Base-by-base conservation (phyloP, 1,139 yeast species). In the Taphrina flavorubra region DNA sequence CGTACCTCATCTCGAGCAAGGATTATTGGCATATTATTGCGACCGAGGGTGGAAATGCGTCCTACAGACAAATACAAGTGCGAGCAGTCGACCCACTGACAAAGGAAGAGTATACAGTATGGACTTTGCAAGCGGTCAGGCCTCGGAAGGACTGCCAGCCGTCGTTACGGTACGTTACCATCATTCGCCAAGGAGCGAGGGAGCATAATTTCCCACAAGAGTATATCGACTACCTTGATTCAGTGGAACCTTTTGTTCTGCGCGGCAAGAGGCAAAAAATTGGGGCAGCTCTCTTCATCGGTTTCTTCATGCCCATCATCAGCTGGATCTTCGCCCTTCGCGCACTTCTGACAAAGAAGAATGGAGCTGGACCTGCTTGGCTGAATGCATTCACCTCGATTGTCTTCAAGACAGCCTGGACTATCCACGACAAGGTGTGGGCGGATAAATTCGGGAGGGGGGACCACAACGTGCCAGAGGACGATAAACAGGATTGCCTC, bases 181-280 rank as follows among this genome's bases (percentile, higher is more conserved):
- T 65, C 44, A 57, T 65, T 10, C 63, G 61, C 14, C 57, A 56
- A n/a, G 68, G 68, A 47, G 68, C 68, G 20, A 49, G 58, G 46
- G 47, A 65, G 42, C 68, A 65, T 39, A 49, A 57, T 13, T 58
- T 65, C 20, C 68, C 68, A 20, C 51, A 65, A 49, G 68, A 20
- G 36, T 65, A 65, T 39, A 40, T 47, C 6, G 63, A 65, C 36
- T 58, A 57, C 25, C 68, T 65, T 18, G 68, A 57, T 51, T 7
- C 56, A 14, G 31, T 57, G 11, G 68, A 65, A 51, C 68, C 63
- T 7, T 65, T 58, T 20, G 31, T 36, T 16, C 61, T 63, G 20
- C 16, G 46, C 5, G 61, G 67, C 37, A 63, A 63, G 20, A 42
- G 55, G 47, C 67, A 63, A 25, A 63, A 63, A 39, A 59, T 65